Evolutionary conservation across 139 green algal species (phyloP).

Genomic region (Zygnema circumcarinatum): DNA sequence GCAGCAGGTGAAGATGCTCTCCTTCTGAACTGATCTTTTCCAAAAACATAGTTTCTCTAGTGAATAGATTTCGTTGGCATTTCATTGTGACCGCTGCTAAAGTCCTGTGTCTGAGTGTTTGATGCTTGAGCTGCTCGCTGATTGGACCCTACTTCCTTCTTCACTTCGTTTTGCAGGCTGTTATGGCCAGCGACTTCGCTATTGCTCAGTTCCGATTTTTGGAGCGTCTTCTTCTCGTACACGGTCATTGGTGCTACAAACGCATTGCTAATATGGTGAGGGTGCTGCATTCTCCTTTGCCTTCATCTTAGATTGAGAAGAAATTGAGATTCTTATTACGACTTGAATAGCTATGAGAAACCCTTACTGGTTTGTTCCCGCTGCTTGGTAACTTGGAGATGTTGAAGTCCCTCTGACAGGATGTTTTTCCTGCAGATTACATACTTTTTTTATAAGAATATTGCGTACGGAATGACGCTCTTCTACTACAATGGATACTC

Average conservation of each 20-base stretch:
- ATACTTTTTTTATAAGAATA: conserved; percentile 99
- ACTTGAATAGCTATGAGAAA: too few species aligned
- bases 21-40: too few species aligned
- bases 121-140: too few species aligned
- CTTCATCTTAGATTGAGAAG: too few species aligned
- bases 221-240: conserved; percentile 88
- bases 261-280: conserved; percentile 73
- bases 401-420: not conserved
- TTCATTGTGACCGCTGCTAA: too few species aligned
- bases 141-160: not conserved
- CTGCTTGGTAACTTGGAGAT: not conserved
- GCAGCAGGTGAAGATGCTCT: conserved; percentile 64
- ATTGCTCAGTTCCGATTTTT: conserved; percentile 95
- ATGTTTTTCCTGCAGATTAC: conserved; percentile 50
- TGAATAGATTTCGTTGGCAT: too few species aligned
- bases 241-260: conserved; percentile 89
- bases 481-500: conserved; percentile 69
- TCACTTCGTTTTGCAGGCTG: conserved; percentile 70
- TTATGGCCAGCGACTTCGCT: conserved; percentile 92
- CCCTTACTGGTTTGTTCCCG: too few species aligned
- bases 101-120: too few species aligned
- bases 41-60: too few species aligned
- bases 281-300: conserved; percentile 70
- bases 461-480: conserved; percentile 82
- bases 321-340: too few species aligned